phyloP scores from a whole-genome alignment of 345 rosid genomes.

The Brassica cretica region DNA sequence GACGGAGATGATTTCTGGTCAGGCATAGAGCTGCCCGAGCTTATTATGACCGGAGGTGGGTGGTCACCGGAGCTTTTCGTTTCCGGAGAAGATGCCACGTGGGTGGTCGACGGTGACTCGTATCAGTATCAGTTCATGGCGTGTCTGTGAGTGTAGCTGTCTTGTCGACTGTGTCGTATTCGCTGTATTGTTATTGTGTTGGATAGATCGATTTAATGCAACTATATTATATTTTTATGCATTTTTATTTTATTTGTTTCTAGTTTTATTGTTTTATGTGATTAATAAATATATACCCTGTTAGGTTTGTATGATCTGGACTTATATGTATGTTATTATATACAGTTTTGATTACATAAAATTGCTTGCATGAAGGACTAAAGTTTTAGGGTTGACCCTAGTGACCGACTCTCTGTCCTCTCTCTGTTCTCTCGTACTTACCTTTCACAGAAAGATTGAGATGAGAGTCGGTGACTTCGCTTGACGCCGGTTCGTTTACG shows the following conservation, averaged over 20 bases:
- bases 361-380: too few relatives aligned
- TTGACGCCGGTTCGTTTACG: too few relatives aligned
- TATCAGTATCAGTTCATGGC: conserved; percentile 48
- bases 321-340: background rate
- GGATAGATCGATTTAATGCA: conserved; percentile 28
- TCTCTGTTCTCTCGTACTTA: too few relatives aligned
- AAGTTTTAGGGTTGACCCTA: too few relatives aligned
- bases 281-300: conserved; percentile 7
- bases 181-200: conserved; percentile 32
- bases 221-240: conserved; percentile 24
- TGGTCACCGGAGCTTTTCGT: conserved; percentile 43
- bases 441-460: too few relatives aligned
- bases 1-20: conserved; percentile 68
- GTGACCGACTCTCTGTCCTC: too few relatives aligned
- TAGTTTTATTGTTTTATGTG: conserved; percentile 21
- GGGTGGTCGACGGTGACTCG: conserved; percentile 54
- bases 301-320: conserved; percentile 10
- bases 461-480: too few relatives aligned
- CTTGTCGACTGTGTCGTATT: conserved; percentile 32
- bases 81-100: conserved; percentile 53
- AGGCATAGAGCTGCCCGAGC: conserved; percentile 73
- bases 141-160: conserved; percentile 42
- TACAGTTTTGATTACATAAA: background rate
- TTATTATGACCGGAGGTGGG: conserved; percentile 40
- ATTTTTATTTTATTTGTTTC: conserved; percentile 13